These are phyloP conservation scores for Cyathus striatus DNA, from an alignment of 768 basidiomycete species.

Conservation along the genomic window DNA sequence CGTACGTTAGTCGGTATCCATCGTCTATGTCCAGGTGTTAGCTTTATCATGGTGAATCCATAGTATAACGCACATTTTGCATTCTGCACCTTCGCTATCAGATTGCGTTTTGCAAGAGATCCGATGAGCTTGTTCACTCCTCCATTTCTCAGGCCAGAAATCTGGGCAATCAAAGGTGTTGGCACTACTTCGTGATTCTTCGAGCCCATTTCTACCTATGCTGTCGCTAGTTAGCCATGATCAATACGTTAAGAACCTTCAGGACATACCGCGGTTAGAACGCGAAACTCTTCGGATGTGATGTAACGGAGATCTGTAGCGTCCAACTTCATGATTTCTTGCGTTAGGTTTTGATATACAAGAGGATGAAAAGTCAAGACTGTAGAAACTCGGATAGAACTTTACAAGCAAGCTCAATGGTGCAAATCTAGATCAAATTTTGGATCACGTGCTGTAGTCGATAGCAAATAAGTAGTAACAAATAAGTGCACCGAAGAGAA, in stretches of 20 bases:
- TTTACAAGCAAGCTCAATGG: too few species aligned
- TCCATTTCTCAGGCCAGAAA: slow-evolving; percentile 88
- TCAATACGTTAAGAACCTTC: neutral
- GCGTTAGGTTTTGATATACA: too few species aligned
- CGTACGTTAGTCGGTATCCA: slow-evolving; percentile 95
- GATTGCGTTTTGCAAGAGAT: slow-evolving; percentile 83
- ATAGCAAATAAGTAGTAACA: too few species aligned
- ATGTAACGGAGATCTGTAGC: slow-evolving; percentile 93
- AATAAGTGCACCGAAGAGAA: too few species aligned
- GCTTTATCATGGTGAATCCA: neutral
- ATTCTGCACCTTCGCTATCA: slow-evolving; percentile 88
- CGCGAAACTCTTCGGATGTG: slow-evolving; percentile 88
- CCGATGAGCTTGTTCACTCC: slow-evolving; percentile 93
- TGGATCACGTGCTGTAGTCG: too few species aligned
- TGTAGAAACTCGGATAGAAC: too few species aligned
- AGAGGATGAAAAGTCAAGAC: too few species aligned
- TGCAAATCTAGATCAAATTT: too few species aligned
- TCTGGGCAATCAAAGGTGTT: slow-evolving; percentile 80
- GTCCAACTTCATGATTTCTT: slow-evolving; percentile 82
- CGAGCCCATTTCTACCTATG: slow-evolving; percentile 92
- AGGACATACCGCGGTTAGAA: slow-evolving; percentile 79
- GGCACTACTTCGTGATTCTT: slow-evolving; percentile 98
- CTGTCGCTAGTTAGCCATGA: slow-evolving; percentile 5
- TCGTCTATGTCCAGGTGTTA: slow-evolving; percentile 60
- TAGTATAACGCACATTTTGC: slow-evolving; percentile 63